Base-by-base conservation (phyloP, 768 basidiomycete genomes). In the Phylloporus rhodoxanthus region DNA sequence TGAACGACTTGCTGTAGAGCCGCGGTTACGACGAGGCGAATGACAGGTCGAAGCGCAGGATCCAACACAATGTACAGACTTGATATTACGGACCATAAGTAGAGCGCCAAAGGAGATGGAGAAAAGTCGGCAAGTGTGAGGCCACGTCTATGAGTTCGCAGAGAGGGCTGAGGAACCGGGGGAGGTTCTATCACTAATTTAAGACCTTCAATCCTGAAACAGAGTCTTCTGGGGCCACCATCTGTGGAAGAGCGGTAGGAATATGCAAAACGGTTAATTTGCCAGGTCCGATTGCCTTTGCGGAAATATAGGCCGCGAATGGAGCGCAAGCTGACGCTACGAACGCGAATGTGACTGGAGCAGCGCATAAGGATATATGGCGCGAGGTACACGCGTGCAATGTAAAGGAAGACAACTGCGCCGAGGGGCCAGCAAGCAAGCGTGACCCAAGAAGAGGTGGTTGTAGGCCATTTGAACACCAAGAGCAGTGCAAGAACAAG, bases 261-360 rank as follows among this genome's bases (percentile, higher is more conserved):
- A 38, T 75, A 68, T 17, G 72, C 77, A 40, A 91, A 77, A 46
- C 87, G 81, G 50, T 89, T 85, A n/a, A 84, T 73, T 26, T 73
- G 76, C 69, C 78, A 78, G 23, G 75, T 78, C 46, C 74, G 69
- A 43, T 63, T 67, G 25, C 82, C 81, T 26, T 70, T 72, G 40
- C 79, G 75, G 52, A 87, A 75, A 65, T 84, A 87, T 19, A 90
- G 70, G 29, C 87, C 87, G 46, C 86, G 82, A 51, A 91, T 80
- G 17, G 87, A 91, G 47, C 85, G 78, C 33, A 85, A 70, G 61
- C 87, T 89, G 48, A 89, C 76, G 62, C 84, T 87, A 34, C 81
- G 78, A 29, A 88, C 74, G 26, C 82, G 81, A 52, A 89, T 70
- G 56, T 76, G 81, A 30, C 60, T 66, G n/a, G 83, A 84, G 47